Conservation (phyloP, 2,329 filamentous ascomycete genomes). For the Penicillium sp. region DNA sequence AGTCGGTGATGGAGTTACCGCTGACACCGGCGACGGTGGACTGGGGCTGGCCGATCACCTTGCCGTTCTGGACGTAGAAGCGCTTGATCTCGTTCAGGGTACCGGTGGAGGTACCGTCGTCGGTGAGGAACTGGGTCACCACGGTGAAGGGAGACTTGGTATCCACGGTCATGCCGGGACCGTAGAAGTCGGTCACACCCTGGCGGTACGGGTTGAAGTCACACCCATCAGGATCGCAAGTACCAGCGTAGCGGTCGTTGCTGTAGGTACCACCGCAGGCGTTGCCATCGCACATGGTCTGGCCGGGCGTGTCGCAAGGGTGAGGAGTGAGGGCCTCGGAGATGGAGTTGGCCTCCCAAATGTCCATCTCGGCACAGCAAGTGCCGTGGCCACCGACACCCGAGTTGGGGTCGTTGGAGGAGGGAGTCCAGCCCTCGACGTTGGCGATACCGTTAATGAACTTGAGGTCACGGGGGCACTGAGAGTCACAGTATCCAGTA, state of each 20-base stretch:
- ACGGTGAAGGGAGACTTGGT: constrained; percentile 57
- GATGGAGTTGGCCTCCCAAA: constrained; percentile 65
- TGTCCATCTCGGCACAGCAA: constrained; percentile 64
- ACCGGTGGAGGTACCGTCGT: constrained; percentile 46
- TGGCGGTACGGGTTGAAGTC: constrained; percentile 65
- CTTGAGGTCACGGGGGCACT: constrained; percentile 50
- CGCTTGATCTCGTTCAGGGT: constrained; percentile 56
- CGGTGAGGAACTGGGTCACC: constrained; percentile 60
- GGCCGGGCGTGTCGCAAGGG: constrained; percentile 50
- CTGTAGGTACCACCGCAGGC: constrained; percentile 50
- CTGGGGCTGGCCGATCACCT: constrained; percentile 52
- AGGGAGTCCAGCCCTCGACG: constrained; percentile 48
- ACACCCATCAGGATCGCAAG: constrained; percentile 64
- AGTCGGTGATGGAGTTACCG: constrained; percentile 52
- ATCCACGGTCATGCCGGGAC: constrained; percentile 53
- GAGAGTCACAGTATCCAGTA: constrained; percentile 59
- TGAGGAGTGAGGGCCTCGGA: constrained; percentile 62
- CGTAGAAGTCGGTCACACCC: constrained; percentile 60
- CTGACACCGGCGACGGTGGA: constrained; percentile 43
- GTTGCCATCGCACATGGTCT: constrained; percentile 48
- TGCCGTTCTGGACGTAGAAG: constrained; percentile 60
- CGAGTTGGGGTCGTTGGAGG: constrained; percentile 49
- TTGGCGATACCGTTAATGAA: constrained; percentile 44
- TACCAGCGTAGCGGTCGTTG: constrained; percentile 52
- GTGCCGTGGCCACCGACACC: constrained; percentile 51